Percentiles rank a stretch among this genome's conserved stretches.
phyloP scores from a whole-genome alignment of 164 flowering plant genomes.

The Echeveria elegans region DNA sequence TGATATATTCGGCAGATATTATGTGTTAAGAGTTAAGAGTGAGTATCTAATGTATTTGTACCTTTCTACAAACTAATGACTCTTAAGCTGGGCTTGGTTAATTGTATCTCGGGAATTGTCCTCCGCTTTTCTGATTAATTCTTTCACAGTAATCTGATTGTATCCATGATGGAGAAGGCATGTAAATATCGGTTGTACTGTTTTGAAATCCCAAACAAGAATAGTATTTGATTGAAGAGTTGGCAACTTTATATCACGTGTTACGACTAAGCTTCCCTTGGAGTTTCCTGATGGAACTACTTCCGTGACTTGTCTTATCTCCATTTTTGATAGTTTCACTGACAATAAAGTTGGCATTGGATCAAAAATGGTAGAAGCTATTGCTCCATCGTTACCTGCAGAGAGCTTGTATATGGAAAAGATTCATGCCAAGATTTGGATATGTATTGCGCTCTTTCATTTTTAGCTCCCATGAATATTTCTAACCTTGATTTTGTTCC shows the following conservation, averaged over 20 bases:
- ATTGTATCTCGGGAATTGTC: constrained; percentile 60
- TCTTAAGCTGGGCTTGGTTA: background rate
- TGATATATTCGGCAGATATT: constrained; percentile 80
- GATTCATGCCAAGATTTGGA: constrained; percentile 71
- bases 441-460: background rate
- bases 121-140: constrained; percentile 90
- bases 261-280: constrained; percentile 67
- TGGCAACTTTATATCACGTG: constrained; percentile 2
- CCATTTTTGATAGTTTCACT: constrained; percentile 71
- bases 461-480: background rate
- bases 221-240: background rate
- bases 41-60: background rate
- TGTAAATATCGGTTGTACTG: background rate
- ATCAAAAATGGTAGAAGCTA: constrained; percentile 71
- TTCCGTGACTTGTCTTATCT: constrained; percentile 90
- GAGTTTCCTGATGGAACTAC: constrained; percentile 99
- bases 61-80: background rate
- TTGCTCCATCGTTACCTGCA: constrained; percentile 66
- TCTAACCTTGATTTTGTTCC: background rate
- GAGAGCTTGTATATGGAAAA: constrained; percentile 91
- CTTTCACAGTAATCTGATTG: constrained; percentile 77
- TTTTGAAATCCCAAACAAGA: background rate
- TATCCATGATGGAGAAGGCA: constrained; percentile 82
- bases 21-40: background rate
- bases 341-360: no score